These are phyloP conservation scores for Coprinellus micaceus DNA, from an alignment of 768 basidiomycete species.

Conservation along the genomic window DNA sequence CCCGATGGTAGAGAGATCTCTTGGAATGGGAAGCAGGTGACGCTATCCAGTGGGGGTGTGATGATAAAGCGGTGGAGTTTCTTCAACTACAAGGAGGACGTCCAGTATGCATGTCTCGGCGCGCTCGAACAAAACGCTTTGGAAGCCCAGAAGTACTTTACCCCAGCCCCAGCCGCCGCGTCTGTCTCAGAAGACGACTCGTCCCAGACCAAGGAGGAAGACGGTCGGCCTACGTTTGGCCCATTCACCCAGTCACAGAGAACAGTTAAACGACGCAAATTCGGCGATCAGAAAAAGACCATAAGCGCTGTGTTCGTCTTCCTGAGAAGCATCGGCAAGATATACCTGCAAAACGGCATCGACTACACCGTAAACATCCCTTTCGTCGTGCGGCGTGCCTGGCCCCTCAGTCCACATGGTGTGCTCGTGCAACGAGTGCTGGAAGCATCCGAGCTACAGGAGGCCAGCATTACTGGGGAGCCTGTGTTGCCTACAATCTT, in stretches of 20 bases:
- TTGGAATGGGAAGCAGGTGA: slow-evolving; percentile 64
- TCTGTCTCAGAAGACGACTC: slow-evolving; percentile 24
- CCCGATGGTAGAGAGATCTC: slow-evolving; percentile 57
- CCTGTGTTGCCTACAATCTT: slow-evolving; percentile 76
- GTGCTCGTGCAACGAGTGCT: slow-evolving; percentile 74
- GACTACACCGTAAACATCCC: slow-evolving; percentile 79
- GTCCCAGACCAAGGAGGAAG: slow-evolving; percentile 17
- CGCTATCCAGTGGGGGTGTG: slow-evolving; percentile 64
- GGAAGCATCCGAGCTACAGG: slow-evolving; percentile 62
- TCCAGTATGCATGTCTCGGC: slow-evolving; percentile 81
- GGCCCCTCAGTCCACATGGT: slow-evolving; percentile 76
- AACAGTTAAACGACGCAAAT: slow-evolving; percentile 35
- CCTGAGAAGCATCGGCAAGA: slow-evolving; percentile 67
- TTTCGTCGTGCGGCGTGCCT: slow-evolving; percentile 74
- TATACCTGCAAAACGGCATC: slow-evolving; percentile 65
- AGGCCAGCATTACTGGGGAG: slow-evolving; percentile 64
- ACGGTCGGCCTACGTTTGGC: slow-evolving; percentile 43
- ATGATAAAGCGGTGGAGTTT: slow-evolving; percentile 75
- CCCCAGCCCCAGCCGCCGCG: slow-evolving; percentile 27
- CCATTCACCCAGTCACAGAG: slow-evolving; percentile 37
- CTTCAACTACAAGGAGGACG: slow-evolving; percentile 61
- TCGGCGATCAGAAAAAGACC: slow-evolving; percentile 36
- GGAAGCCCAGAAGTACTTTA: slow-evolving; percentile 22
- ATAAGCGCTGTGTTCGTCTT: slow-evolving; percentile 73
- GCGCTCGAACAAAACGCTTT: slow-evolving; percentile 53